Evolutionary conservation across 768 basidiomycete species (phyloP).

Genomic region (Boletus sp.): DNA sequence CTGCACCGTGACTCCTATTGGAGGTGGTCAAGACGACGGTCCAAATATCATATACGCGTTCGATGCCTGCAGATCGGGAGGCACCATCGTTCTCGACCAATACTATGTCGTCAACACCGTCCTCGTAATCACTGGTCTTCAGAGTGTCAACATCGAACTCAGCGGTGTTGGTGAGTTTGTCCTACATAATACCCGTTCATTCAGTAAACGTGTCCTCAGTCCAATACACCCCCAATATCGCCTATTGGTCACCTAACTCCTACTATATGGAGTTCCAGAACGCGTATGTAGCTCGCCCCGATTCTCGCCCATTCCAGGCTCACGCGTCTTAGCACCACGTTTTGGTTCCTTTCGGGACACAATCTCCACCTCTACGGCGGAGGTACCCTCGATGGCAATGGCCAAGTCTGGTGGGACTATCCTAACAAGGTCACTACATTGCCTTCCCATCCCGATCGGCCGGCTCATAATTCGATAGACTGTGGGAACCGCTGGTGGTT

Average conservation of each 20-base stretch:
- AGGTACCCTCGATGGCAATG: constrained; percentile 43
- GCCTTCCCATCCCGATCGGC: neutral
- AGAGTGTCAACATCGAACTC: constrained; percentile 38
- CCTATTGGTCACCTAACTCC: constrained; percentile 39
- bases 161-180: constrained; percentile 32
- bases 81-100: constrained; percentile 31
- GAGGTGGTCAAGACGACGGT: constrained; percentile 35
- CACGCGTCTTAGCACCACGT: constrained; percentile 31
- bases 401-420: constrained; percentile 41
- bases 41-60: constrained; percentile 36
- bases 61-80: constrained; percentile 26
- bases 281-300: constrained; percentile 26
- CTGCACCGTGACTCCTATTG: constrained; percentile 31
- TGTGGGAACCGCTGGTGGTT: constrained; percentile 24
- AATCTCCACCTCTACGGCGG: constrained; percentile 40
- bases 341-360: constrained; percentile 39
- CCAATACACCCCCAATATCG: constrained; percentile 31
- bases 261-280: constrained; percentile 43
- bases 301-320: neutral
- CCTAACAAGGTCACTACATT: constrained; percentile 23
- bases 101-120: constrained; percentile 33
- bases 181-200: constrained; percentile 1
- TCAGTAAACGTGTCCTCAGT: too few species aligned
- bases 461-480: constrained; percentile 20
- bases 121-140: constrained; percentile 35